A percentile compares a stretch with the other conserved stretches of the same genome.
Evolutionary conservation across 306 rosid genomes (phyloP).

Genomic region (Begonia masoniana): DNA sequence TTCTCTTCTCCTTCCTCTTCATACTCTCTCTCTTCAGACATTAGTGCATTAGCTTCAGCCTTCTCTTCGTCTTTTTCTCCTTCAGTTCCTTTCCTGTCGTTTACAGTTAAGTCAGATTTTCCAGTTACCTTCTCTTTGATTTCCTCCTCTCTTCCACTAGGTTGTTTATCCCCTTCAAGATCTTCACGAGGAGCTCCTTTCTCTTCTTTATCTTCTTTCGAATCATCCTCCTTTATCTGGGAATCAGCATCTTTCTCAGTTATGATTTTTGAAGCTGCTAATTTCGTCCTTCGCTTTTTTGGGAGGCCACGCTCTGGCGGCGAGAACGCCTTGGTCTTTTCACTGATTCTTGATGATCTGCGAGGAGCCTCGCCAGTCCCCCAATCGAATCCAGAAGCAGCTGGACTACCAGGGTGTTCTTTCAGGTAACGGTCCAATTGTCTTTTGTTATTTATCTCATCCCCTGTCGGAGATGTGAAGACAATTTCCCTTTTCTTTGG

Average conservation of each 20-base stretch:
- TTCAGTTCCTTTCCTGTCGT: constrained; percentile 18
- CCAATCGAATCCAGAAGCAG: constrained; percentile 78
- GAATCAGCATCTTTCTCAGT: constrained; percentile 37
- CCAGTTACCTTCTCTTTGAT: constrained; percentile 32
- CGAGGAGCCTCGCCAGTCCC: constrained; percentile 96
- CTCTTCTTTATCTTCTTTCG: constrained; percentile 27
- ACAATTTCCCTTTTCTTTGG: constrained; percentile 77
- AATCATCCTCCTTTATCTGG: constrained; percentile 31
- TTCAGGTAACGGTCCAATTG: constrained; percentile 89
- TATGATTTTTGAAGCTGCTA: constrained; percentile 36
- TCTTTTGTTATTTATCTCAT: constrained; percentile 60
- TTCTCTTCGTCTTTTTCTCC: constrained; percentile 18
- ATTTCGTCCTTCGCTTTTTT: constrained; percentile 57
- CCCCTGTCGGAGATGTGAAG: constrained; percentile 92
- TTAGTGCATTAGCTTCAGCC: not conserved
- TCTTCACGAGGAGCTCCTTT: constrained; percentile 28
- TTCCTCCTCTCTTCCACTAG: not conserved
- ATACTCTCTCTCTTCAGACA: constrained; percentile 18
- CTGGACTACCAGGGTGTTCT: constrained; percentile 79
- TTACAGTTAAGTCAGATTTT: constrained; percentile 5
- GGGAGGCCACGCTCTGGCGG: constrained; percentile 45
- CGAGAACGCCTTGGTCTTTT: constrained; percentile 55
- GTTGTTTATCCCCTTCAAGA: constrained; percentile 11
- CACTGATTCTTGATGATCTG: constrained; percentile 83
- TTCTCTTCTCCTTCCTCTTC: no score